phyloP scores from a whole-genome alignment of 2,329 filamentous ascomycete species.

The Xylariaceae sp. region DNA sequence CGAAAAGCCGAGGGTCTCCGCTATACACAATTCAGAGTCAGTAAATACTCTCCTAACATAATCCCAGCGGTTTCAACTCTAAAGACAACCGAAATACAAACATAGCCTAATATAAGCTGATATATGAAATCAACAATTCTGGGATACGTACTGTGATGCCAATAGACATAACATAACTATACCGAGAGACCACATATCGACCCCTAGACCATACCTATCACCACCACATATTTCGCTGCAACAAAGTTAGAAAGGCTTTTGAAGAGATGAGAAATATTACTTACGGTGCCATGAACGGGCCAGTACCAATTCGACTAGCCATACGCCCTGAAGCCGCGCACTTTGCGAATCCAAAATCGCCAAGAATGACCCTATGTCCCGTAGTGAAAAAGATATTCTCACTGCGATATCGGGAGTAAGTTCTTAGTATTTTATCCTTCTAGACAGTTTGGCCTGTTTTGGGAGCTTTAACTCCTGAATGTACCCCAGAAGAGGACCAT shows the following conservation, averaged over 20 bases:
- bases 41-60: too few species aligned
- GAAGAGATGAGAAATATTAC: constrained; percentile 23
- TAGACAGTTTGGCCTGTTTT: too few species aligned
- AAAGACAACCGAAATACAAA: too few species aligned
- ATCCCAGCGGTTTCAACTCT: too few species aligned
- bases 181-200: constrained; percentile 59
- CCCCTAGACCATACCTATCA: constrained; percentile 39
- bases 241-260: constrained; percentile 5
- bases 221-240: constrained; percentile 44
- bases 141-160: constrained; percentile 12
- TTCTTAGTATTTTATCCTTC: constrained; percentile 1
- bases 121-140: neutral
- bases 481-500: too few species aligned
- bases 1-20: too few species aligned
- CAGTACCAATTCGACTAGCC: constrained; percentile 50
- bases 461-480: too few species aligned
- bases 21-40: too few species aligned
- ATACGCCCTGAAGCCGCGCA: constrained; percentile 46
- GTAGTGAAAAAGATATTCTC: constrained; percentile 52
- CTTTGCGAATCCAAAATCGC: constrained; percentile 56
- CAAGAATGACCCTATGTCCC: constrained; percentile 53
- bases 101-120: too few species aligned
- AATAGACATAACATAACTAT: constrained; percentile 44
- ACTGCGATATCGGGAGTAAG: too few species aligned
- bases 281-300: constrained; percentile 54